A percentile compares a stretch with the other conserved stretches of the same genome.
Evolutionary conservation across 805 yeast species (phyloP).

Genomic region (Spathaspora sp.): DNA sequence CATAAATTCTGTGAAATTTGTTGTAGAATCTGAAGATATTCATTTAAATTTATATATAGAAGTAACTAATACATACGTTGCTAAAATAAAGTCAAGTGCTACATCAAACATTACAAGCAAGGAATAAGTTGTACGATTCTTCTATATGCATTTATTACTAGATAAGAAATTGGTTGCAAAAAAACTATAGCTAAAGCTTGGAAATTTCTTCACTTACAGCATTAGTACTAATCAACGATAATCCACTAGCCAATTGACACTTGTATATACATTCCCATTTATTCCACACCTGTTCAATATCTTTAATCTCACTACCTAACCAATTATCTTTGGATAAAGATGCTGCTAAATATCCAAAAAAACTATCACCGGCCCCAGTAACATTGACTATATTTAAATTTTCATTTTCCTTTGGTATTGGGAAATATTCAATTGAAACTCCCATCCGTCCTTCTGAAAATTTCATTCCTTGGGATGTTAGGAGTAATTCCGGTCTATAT

Average conservation of each 20-base stretch:
- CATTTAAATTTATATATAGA: too few species aligned
- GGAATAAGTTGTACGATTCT: neutral
- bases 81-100: too few species aligned
- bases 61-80: too few species aligned
- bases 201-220: slow-evolving; percentile 25
- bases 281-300: slow-evolving; percentile 32
- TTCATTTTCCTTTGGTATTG: slow-evolving; percentile 31
- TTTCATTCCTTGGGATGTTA: slow-evolving; percentile 18
- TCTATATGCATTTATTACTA: neutral
- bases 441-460: slow-evolving; percentile 32
- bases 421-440: slow-evolving; percentile 55
- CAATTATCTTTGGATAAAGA: slow-evolving; percentile 18
- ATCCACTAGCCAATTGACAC: slow-evolving; percentile 40
- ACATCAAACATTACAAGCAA: too few species aligned
- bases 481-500: slow-evolving; percentile 19
- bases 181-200: neutral
- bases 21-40: neutral
- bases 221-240: slow-evolving; percentile 14
- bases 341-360: slow-evolving; percentile 61
- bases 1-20: neutral
- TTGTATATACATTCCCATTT: slow-evolving; percentile 34
- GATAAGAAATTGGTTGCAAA: neutral
- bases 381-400: slow-evolving; percentile 51
- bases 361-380: slow-evolving; percentile 87
- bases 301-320: slow-evolving; percentile 19